Conservation (phyloP, 148 eudicot genomes). For the Polygonum aviculare region DNA sequence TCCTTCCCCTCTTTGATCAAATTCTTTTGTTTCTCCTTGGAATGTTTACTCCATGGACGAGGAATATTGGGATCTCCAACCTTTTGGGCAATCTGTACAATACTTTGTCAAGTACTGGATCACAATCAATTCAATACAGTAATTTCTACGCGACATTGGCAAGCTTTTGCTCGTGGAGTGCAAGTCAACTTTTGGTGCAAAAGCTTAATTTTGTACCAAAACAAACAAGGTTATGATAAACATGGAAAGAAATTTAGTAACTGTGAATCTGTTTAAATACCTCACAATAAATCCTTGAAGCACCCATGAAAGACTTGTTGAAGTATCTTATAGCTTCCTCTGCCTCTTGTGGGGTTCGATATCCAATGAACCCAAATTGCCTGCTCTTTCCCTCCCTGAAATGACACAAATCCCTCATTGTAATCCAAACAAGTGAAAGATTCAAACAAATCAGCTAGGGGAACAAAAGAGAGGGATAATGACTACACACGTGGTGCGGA, state of each 20-base stretch:
- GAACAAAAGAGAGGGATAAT: background rate
- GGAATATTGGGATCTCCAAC: constrained; percentile 80
- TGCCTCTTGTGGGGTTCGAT: constrained; percentile 68
- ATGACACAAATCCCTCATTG: background rate
- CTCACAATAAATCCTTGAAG: constrained; percentile 67
- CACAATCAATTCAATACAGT: background rate
- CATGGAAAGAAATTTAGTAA: background rate
- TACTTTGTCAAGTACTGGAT: background rate
- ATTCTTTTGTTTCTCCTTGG: constrained; percentile 47
- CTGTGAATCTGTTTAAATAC: constrained; percentile 22
- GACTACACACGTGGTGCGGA: constrained; percentile 51
- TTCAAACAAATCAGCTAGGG: background rate
- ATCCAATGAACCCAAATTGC: constrained; percentile 88
- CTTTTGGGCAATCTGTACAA: constrained; percentile 56
- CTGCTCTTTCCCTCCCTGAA: constrained; percentile 87
- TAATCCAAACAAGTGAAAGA: background rate
- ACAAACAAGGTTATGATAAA: background rate
- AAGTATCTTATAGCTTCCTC: constrained; percentile 68
- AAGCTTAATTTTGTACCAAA: background rate
- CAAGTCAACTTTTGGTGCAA: background rate
- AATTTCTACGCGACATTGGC: background rate
- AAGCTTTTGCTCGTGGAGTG: background rate
- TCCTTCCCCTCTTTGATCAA: constrained; percentile 26
- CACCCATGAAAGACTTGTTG: constrained; percentile 64
- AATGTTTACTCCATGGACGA: constrained; percentile 84